These are phyloP conservation scores for Daldinia decipiens DNA, from an alignment of 495 filamentous ascomycete genomes.

Conservation along the genomic window DNA sequence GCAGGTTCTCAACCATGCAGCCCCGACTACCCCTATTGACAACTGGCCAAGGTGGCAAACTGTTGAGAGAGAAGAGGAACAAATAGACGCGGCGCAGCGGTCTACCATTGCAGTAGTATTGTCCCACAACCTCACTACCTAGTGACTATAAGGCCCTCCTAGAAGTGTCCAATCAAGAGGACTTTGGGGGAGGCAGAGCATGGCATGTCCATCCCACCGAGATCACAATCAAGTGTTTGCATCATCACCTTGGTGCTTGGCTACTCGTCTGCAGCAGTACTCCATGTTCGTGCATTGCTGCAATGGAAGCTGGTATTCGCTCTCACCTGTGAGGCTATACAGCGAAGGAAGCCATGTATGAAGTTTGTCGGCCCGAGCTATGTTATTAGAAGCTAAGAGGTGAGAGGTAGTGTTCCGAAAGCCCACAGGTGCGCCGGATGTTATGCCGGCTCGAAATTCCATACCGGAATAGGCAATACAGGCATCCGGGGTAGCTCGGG, in stretches of 20 bases:
- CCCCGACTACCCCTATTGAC: conserved; percentile 17
- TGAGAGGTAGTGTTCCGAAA: not conserved
- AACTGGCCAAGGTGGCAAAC: conserved; percentile 26
- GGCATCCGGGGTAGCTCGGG: conserved; percentile 38
- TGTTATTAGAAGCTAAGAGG: not conserved
- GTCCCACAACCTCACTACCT: conserved; percentile 2
- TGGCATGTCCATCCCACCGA: conserved; percentile 18
- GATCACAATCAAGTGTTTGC: conserved; percentile 4
- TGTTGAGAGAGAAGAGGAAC: conserved; percentile 8
- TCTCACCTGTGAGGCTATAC: conserved; percentile 30
- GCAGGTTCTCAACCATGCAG: conserved; percentile 7
- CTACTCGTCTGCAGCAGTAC: conserved; percentile 23
- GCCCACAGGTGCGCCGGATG: conserved; percentile 11
- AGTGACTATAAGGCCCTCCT: not conserved
- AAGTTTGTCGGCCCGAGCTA: conserved; percentile 8
- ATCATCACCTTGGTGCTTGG: not conserved
- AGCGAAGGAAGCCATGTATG: conserved; percentile 2
- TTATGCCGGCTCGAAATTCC: conserved; percentile 9
- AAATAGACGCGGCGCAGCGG: conserved; percentile 40
- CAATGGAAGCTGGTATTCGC: conserved; percentile 4
- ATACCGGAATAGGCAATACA: conserved; percentile 33
- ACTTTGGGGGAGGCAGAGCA: conserved; percentile 37
- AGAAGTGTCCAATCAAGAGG: conserved; percentile 27
- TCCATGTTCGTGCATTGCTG: conserved; percentile 9
- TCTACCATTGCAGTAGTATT: conserved; percentile 1